Base-by-base conservation (phyloP, 345 rosid genomes). In the Microthlaspi erraticum region DNA sequence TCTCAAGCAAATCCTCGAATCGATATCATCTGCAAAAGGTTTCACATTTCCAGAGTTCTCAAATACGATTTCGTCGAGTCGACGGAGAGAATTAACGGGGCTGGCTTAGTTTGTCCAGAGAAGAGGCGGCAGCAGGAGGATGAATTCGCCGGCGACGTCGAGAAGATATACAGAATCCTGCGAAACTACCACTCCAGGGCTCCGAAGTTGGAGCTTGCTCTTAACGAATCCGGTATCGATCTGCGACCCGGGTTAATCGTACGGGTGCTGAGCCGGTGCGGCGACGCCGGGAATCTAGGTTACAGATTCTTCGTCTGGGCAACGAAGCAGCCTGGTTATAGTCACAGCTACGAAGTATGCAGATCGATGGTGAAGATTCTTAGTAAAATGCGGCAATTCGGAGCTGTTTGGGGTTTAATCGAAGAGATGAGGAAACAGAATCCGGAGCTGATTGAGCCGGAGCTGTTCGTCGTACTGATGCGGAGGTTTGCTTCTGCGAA, bases 381-480 rank as follows among this genome's bases (percentile, higher is more conserved):
- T n/a, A 80, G 94, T 77, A 93, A 91, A 79, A 91, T 93, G 97
- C 85, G 90, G 42, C 96, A 93, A 42, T 93, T 88, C 10, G 96
- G 97, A 29, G 85, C 96, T 48, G 96, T 87, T 51, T 93, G 98
- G 98, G 94, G 82, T 42, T 77, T 91, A 60, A 67, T 93, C 1
- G 97, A 93, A 67, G 97, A 91, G 75, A 93, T 91, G 86, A 86
- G 83, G 70, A 87, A 72, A 41, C 84, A 83, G 54, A 82, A 75
- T 57, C 89, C 92, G 8, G 64, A 79, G 57, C 80, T 93, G 79
- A 84, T 93, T 34, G 79, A 91, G 4, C 64, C 85, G 3, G 97
- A 87, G 67, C 54, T 93, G 60, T 93, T 91, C 70, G 77, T 93
- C 20, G 66, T 93, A 57, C 54, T 93, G 81, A 86, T 93, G 73